Conservation (phyloP, 2,329 filamentous ascomycete species). For the Pleurostoma richardsiae region DNA sequence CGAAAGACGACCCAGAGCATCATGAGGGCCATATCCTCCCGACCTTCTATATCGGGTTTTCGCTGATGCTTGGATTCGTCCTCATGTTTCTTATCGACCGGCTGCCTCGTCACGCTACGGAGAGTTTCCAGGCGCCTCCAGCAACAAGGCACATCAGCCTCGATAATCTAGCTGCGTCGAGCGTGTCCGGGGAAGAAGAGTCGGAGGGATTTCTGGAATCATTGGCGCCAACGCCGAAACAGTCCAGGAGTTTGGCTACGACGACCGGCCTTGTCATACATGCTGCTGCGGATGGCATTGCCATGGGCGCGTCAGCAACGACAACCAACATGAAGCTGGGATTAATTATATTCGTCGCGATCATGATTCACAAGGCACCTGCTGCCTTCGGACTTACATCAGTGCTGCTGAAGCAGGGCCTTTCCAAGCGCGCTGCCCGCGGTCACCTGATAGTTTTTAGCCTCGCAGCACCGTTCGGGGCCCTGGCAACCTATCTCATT, state of each 20-base stretch:
- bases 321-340: slow-evolving; percentile 69
- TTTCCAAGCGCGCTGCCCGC: slow-evolving; percentile 79
- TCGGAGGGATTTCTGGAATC: slow-evolving; percentile 56
- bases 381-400: slow-evolving; percentile 93
- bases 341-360: slow-evolving; percentile 89
- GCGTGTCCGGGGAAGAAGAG: slow-evolving; percentile 41
- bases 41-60: slow-evolving; percentile 77
- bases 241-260: slow-evolving; percentile 66
- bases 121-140: slow-evolving; percentile 58
- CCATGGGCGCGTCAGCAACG: slow-evolving; percentile 84
- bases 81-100: slow-evolving; percentile 96
- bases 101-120: slow-evolving; percentile 66
- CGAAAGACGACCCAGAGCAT: slow-evolving; percentile 9
- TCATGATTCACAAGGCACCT: slow-evolving; percentile 96
- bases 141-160: slow-evolving; percentile 82
- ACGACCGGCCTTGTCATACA: slow-evolving; percentile 96
- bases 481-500: slow-evolving; percentile 75
- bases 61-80: slow-evolving; percentile 82
- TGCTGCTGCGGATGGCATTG: slow-evolving; percentile 90
- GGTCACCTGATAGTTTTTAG: slow-evolving; percentile 89
- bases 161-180: slow-evolving; percentile 59
- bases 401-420: slow-evolving; percentile 81
- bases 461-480: slow-evolving; percentile 81
- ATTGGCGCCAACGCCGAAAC: slow-evolving; percentile 50
- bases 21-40: slow-evolving; percentile 47